Evolutionary conservation across 2,329 filamentous ascomycete genomes (phyloP).

Genomic region (Dothidotthia symphoricarpi): DNA sequence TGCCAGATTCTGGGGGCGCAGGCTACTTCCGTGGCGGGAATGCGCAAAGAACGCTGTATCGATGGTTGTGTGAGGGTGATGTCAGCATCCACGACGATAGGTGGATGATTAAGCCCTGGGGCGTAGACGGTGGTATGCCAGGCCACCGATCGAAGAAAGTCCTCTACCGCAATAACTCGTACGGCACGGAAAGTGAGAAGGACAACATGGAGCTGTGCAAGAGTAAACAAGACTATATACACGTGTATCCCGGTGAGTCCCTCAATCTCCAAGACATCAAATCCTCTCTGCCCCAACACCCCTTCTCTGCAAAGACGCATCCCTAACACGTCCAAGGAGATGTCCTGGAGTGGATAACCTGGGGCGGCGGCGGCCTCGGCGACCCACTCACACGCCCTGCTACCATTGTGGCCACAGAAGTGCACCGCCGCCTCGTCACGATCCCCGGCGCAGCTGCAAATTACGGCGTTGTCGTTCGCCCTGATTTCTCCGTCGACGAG

Average conservation of each 20-base stretch:
- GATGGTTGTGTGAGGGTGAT: slow-evolving; percentile 49
- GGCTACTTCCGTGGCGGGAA: slow-evolving; percentile 52
- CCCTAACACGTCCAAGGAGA: slow-evolving; percentile 36
- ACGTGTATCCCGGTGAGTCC: slow-evolving; percentile 41
- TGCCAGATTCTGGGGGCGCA: slow-evolving; percentile 50
- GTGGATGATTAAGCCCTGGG: slow-evolving; percentile 53
- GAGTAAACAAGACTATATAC: slow-evolving; percentile 51
- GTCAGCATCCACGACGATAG: slow-evolving; percentile 52
- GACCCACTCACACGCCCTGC: slow-evolving; percentile 48
- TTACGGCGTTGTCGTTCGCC: slow-evolving; percentile 49
- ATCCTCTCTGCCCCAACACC: not conserved
- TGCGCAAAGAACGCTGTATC: slow-evolving; percentile 50
- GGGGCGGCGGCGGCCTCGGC: slow-evolving; percentile 52
- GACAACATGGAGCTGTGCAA: slow-evolving; percentile 41
- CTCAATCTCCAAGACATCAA: too few species aligned
- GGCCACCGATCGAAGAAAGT: slow-evolving; percentile 47
- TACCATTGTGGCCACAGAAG: slow-evolving; percentile 48
- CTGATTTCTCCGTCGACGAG: slow-evolving; percentile 40
- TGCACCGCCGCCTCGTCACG: slow-evolving; percentile 48
- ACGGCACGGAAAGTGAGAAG: slow-evolving; percentile 32
- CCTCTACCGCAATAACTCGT: slow-evolving; percentile 44
- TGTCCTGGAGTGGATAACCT: slow-evolving; percentile 52
- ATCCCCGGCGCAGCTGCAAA: slow-evolving; percentile 44
- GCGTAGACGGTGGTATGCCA: slow-evolving; percentile 49
- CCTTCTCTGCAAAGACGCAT: not conserved